Evolutionary conservation across 1,139 yeast species (phyloP).

Genomic region (Starmera stellimalicola): DNA sequence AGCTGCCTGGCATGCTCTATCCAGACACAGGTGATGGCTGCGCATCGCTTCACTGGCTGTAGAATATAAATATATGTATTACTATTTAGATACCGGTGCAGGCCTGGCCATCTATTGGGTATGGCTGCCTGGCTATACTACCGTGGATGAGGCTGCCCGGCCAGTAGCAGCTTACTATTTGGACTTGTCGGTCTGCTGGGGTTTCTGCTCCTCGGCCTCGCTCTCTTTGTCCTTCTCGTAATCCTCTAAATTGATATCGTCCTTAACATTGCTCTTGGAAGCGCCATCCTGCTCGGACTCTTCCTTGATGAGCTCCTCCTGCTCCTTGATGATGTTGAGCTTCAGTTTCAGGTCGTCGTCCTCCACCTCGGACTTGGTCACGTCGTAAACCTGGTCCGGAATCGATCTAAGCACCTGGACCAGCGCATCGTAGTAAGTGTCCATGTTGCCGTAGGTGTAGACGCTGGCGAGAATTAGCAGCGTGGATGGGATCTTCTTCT

Average conservation of each 20-base stretch:
- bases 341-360: slow-evolving; percentile 57
- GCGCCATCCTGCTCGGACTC: slow-evolving; percentile 78
- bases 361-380: slow-evolving; percentile 87
- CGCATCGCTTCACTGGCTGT: too few species aligned
- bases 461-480: slow-evolving; percentile 79
- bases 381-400: slow-evolving; percentile 94
- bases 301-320: slow-evolving; percentile 86
- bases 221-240: slow-evolving; percentile 30
- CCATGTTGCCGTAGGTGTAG: slow-evolving; percentile 75
- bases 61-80: too few species aligned
- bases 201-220: slow-evolving; percentile 5
- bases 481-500: slow-evolving; percentile 88
- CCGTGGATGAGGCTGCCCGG: background rate
- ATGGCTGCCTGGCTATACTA: background rate
- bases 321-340: slow-evolving; percentile 87
- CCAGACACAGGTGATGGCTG: too few species aligned
- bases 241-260: slow-evolving; percentile 73
- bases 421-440: slow-evolving; percentile 67
- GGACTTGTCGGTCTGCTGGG: too few species aligned
- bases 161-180: background rate
- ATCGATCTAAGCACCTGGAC: slow-evolving; percentile 81
- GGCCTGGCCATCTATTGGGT: too few species aligned
- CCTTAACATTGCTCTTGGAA: slow-evolving; percentile 58
- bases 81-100: too few species aligned
- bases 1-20: too few species aligned